A percentile compares a stretch with the other conserved stretches of the same genome.
Conservation (phyloP, 148 eudicot species). For the Spergularia marina region DNA sequence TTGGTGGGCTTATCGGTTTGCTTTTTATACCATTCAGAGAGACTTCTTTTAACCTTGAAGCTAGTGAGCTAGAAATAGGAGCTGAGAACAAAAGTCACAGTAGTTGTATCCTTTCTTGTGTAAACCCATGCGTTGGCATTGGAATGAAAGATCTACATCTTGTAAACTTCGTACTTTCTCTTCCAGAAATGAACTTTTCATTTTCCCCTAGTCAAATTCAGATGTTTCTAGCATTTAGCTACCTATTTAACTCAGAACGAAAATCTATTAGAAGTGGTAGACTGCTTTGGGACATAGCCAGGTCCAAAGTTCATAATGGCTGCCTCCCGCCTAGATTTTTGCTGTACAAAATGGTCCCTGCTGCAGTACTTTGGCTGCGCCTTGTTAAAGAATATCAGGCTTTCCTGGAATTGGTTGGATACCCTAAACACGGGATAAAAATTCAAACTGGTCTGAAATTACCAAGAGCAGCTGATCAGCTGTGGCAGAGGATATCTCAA, state of each 20-base stretch:
- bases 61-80: conserved; percentile 45
- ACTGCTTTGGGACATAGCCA: conserved; percentile 74
- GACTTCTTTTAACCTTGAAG: conserved; percentile 41
- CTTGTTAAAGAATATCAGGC: conserved; percentile 56
- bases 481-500: conserved; percentile 55
- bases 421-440: conserved; percentile 44
- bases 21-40: conserved; percentile 46
- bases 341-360: conserved; percentile 40
- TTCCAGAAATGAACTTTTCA: conserved; percentile 51
- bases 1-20: conserved; percentile 46
- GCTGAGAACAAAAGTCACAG: conserved; percentile 43
- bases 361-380: conserved; percentile 53
- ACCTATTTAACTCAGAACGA: conserved; percentile 31
- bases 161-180: conserved; percentile 39
- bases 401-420: conserved; percentile 58
- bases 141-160: conserved; percentile 52
- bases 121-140: conserved; percentile 38
- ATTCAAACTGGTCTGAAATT: conserved; percentile 32
- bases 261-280: conserved; percentile 58
- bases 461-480: conserved; percentile 39
- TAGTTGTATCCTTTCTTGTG: conserved; percentile 43
- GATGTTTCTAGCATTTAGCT: conserved; percentile 36
- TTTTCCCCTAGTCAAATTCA: conserved; percentile 56
- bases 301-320: conserved; percentile 47
- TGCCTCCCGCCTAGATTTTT: conserved; percentile 39